Base-by-base conservation (phyloP, 768 basidiomycete genomes). In the Sporobolomyces pararoseus region DNA sequence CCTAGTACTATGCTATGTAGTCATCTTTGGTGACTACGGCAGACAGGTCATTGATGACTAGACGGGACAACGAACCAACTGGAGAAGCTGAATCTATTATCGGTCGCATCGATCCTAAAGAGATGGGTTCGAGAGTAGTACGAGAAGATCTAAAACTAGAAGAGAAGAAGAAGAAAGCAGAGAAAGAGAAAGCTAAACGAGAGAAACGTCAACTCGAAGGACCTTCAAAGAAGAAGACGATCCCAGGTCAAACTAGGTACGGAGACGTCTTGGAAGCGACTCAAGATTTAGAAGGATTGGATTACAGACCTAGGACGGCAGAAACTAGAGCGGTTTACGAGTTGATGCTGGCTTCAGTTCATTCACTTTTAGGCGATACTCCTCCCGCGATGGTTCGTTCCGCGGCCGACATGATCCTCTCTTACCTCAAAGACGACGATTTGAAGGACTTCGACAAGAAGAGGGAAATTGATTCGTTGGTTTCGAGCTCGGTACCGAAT, bases 381-480 rank as follows among this genome's bases (percentile, higher is more conserved):
- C 90, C 93, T 0, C 93, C 96, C 78, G 94, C 97, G 72, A 87
- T 98, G 76, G 87, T 99, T 55, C 88, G 95, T 25, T 91, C 89
- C 73, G 96, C 96, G 1, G 89, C 96, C n/a, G 95, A 99, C 79
- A 85, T 85, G 0, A 88, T 94, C 2, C 81, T 99, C 55, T 91
- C 94, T 80, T 84, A 85, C 6, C 83, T 98, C 72, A 98, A 97
- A 81, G 92, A 96, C 75, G 83, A 84, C 67, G 32, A 57, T 44
- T 78, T 91, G 81, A 95, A 93, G 81, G 94, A 97, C 78, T 94
- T 97, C 76, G 95, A 97, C 83, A 94, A 93, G 84, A 95, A 97
- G 80, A 89, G 86, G 81, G 92, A 97, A 77, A 84, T 95, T 9
- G 89, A 95, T 79, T 86, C 86, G 23, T 84, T 90, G 58, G 79